Evolutionary conservation across 208 protist species (phyloP).

Genomic region (Trypanosoma vivax): DNA sequence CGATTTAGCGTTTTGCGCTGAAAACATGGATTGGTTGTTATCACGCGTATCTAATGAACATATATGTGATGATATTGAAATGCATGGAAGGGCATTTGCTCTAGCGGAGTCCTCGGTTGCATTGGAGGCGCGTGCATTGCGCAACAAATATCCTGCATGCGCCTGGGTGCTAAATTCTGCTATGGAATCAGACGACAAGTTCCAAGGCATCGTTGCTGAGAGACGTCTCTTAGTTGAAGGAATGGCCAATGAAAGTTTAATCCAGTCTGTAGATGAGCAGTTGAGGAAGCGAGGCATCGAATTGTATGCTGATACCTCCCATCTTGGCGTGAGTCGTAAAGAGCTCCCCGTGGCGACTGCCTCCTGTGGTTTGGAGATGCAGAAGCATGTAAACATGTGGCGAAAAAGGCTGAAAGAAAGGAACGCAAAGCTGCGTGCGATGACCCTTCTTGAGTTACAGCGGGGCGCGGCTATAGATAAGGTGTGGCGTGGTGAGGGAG

Average conservation of each 20-base stretch:
- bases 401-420: too few relatives aligned
- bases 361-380: too few relatives aligned
- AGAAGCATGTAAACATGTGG: too few relatives aligned
- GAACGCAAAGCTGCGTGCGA: too few relatives aligned
- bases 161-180: slow-evolving; percentile 37
- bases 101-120: slow-evolving; percentile 25
- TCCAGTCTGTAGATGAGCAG: slow-evolving; percentile 45
- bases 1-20: background rate
- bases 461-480: too few relatives aligned
- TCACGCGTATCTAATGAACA: background rate
- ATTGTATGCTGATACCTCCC: too few relatives aligned
- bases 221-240: slow-evolving; percentile 15
- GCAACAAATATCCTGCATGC: slow-evolving; percentile 38
- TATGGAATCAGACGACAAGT: slow-evolving; percentile 28
- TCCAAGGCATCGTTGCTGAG: slow-evolving; percentile 21
- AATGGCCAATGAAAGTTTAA: slow-evolving; percentile 20
- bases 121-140: slow-evolving; percentile 18
- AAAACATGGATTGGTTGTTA: background rate
- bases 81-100: slow-evolving; percentile 16
- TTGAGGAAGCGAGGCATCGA: slow-evolving; percentile 47
- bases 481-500: too few relatives aligned
- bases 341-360: too few relatives aligned
- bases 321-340: too few relatives aligned
- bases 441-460: too few relatives aligned
- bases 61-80: slow-evolving; percentile 15